phyloP scores from a whole-genome alignment of 495 filamentous ascomycete genomes.

The Penicillium argentinense region DNA sequence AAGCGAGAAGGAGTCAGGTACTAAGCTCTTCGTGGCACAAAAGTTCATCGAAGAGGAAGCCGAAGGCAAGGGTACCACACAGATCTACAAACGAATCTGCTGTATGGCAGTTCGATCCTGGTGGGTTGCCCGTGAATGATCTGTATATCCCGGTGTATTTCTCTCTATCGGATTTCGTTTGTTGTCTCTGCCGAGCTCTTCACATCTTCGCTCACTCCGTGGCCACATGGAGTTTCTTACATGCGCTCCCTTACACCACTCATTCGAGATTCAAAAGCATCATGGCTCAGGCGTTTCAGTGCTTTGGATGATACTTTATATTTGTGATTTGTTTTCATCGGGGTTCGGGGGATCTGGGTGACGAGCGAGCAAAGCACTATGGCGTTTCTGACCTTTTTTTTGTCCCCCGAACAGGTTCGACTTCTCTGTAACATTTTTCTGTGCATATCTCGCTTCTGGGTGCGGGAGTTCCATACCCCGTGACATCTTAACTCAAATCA shows the following conservation, averaged over 20 bases:
- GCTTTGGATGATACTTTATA: conserved; percentile 4
- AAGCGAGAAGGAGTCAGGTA: conserved; percentile 68
- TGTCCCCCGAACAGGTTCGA: conserved; percentile 7
- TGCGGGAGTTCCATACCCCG: conserved; percentile 22
- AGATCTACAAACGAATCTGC: conserved; percentile 75
- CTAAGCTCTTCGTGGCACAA: conserved; percentile 75
- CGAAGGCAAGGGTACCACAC: conserved; percentile 68
- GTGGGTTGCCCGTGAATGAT: conserved; percentile 46
- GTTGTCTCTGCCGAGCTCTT: neutral
- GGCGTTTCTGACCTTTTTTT: conserved; percentile 29
- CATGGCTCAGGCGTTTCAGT: conserved; percentile 27
- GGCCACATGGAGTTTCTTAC: neutral
- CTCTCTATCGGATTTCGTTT: no score
- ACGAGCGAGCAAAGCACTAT: conserved; percentile 21
- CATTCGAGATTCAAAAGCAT: conserved; percentile 30
- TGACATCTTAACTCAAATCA: conserved; percentile 5
- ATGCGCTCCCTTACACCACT: neutral
- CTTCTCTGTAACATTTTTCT: conserved; percentile 15
- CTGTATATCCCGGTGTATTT: no score
- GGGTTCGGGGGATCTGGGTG: conserved; percentile 20
- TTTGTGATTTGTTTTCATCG: conserved; percentile 8
- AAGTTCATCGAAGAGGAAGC: conserved; percentile 78
- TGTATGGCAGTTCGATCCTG: conserved; percentile 66
- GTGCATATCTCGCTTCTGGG: conserved; percentile 17
- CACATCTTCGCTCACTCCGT: neutral